phyloP scores from a whole-genome alignment of 2,329 filamentous ascomycete genomes.

The Hypoxylon sp. region DNA sequence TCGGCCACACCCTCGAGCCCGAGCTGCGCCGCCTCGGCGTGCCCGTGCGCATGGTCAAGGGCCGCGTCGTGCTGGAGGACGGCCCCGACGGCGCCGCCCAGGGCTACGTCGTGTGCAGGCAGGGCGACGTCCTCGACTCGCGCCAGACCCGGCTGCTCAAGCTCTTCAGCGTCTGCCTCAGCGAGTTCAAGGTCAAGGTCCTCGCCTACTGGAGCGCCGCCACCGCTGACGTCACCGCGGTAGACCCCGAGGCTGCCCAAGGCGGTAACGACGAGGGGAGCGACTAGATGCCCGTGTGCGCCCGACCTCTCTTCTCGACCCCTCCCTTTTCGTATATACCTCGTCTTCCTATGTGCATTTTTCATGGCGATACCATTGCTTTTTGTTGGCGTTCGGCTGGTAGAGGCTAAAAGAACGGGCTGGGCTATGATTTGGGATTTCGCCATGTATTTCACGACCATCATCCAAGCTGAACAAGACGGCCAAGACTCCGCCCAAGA shows the following conservation, averaged over 20 bases:
- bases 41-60: slow-evolving; percentile 87
- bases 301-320: not conserved
- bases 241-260: slow-evolving; percentile 49
- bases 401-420: slow-evolving; percentile 26
- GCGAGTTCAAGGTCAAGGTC: slow-evolving; percentile 86
- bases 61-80: slow-evolving; percentile 76
- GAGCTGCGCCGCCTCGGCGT: slow-evolving; percentile 88
- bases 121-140: slow-evolving; percentile 85
- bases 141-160: slow-evolving; percentile 93
- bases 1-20: slow-evolving; percentile 89
- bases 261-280: slow-evolving; percentile 38
- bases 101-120: slow-evolving; percentile 81
- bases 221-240: slow-evolving; percentile 66
- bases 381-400: slow-evolving; percentile 41
- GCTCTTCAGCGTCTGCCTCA: slow-evolving; percentile 88
- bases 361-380: slow-evolving; percentile 43
- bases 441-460: slow-evolving; percentile 6
- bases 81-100: slow-evolving; percentile 53
- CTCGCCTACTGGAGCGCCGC: slow-evolving; percentile 75
- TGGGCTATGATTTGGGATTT: slow-evolving; percentile 9
- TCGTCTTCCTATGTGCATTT: slow-evolving; percentile 36
- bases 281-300: slow-evolving; percentile 18
- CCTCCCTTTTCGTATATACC: slow-evolving; percentile 16
- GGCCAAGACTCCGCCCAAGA: not conserved
- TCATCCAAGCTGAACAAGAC: not conserved